These are phyloP conservation scores for Nannochloropsis oceanica DNA, from an alignment of 108 stramenopile species.

Conservation along the genomic window DNA sequence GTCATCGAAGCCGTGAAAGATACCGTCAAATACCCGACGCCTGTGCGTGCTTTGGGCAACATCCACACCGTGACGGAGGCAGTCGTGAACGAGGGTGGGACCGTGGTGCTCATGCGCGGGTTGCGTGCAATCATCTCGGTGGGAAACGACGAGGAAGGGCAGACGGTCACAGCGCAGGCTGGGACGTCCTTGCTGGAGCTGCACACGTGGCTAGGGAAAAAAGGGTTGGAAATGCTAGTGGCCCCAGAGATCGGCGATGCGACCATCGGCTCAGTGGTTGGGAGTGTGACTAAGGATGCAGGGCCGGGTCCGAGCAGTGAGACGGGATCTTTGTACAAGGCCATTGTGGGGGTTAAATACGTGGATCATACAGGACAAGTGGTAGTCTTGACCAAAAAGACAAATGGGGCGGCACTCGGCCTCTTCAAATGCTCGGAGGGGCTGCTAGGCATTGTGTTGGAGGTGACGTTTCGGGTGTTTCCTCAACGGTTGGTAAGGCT, in stretches of 20 bases:
- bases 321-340: neutral
- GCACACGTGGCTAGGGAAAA: neutral
- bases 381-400: neutral
- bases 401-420: neutral
- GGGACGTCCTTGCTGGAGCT: neutral
- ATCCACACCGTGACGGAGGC: neutral
- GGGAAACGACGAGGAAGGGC: neutral
- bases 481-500: neutral
- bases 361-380: neutral
- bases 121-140: neutral
- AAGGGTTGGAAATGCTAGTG: neutral
- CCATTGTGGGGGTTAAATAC: neutral
- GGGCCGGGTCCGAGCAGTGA: neutral
- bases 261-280: neutral
- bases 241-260: neutral
- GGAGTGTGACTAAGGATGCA: neutral
- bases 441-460: neutral
- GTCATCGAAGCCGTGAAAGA: neutral
- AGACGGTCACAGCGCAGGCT: neutral
- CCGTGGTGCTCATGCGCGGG: neutral
- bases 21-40: neutral
- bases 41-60: neutral
- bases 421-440: neutral
- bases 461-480: neutral
- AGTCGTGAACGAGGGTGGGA: neutral